These are phyloP conservation scores for Zymoseptoria brevis DNA, from an alignment of 2,329 filamentous ascomycete genomes.

Conservation along the genomic window DNA sequence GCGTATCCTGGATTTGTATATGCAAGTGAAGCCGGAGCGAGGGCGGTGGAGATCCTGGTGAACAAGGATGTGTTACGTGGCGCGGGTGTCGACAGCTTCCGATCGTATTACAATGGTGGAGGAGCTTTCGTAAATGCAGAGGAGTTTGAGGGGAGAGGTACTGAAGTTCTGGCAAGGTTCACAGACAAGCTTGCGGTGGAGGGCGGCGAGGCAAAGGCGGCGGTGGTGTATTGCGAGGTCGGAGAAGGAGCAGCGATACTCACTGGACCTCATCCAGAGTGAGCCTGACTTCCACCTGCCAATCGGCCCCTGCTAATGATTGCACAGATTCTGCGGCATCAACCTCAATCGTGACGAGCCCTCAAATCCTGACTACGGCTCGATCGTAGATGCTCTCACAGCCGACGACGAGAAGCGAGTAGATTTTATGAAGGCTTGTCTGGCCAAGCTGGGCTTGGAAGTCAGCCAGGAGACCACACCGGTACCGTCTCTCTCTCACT, in stretches of 20 bases:
- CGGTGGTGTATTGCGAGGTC: conserved; percentile 74
- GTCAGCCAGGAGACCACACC: conserved; percentile 61
- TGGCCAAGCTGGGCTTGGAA: conserved; percentile 73
- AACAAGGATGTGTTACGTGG: conserved; percentile 49
- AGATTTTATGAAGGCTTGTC: conserved; percentile 69
- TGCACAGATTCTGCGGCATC: conserved; percentile 64
- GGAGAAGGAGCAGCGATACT: conserved; percentile 73
- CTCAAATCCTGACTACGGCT: conserved; percentile 58
- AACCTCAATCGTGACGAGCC: conserved; percentile 62
- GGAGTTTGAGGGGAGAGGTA: conserved; percentile 52
- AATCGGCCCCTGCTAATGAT: conserved; percentile 7
- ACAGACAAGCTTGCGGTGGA: conserved; percentile 67
- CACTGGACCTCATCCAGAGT: conserved; percentile 91
- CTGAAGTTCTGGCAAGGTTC: conserved; percentile 79
- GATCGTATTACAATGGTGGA: conserved; percentile 87
- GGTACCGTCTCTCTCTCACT: conserved; percentile 69
- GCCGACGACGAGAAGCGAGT: conserved; percentile 62
- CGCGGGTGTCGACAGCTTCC: conserved; percentile 52
- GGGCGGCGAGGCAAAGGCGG: conserved; percentile 63
- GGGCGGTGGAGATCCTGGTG: conserved; percentile 61
- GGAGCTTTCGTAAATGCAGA: conserved; percentile 81
- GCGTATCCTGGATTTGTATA: conserved; percentile 90
- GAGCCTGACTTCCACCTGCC: conserved; percentile 28
- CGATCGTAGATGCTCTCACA: conserved; percentile 59
- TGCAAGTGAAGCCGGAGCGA: conserved; percentile 74